Base-by-base conservation (phyloP, 129 eudicot species). In the Lonicera japonica region DNA sequence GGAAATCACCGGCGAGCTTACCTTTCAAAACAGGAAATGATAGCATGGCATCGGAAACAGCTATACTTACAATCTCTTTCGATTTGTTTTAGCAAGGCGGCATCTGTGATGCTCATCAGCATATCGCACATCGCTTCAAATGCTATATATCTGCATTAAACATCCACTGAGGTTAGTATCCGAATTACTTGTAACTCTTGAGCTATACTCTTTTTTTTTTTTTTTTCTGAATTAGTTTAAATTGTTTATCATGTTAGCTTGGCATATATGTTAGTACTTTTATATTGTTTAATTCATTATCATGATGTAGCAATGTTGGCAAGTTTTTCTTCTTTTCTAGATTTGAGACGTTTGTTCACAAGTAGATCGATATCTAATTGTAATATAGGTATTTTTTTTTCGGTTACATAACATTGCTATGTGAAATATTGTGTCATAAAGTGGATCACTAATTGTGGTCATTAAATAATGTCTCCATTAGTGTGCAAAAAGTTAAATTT, bases 21-120 rank as follows among this genome's bases (percentile, higher is more conserved):
- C 90, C 90, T 83, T 76, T 80, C 86, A 76, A 79, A 68, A 80
- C 23, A 8, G 90, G 83, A 66, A 80, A 22, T 7, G 90, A 76
- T 10, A 80, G 70, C 83, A 77, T 74, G 21, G 86, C 83, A 61
- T 72, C 64, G 55, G 78, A 64, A 60, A 80, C 46, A 45, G 70
- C 70, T 8, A 70, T 74, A n/a, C n/a, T n/a, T n/a, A 68, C 70
- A 63, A 58, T 80, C 83, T 23, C 50, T 68, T 61, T 80, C 83
- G 0, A 84, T 67, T 71, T 84, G 72, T 43, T 58, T 62, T 8
- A 84, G 63, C 55, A 60, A 41, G 60, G 70, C 64, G 64, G 71
- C 60, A 34, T 84, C 82, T 1, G 78, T 77, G 55, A 84, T 51
- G 63, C 83, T 80, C 86, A 80, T 70, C 56, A 80, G 47, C 83